phyloP scores from a whole-genome alignment of 1,284 basidiomycete genomes.

The Pascua guehoae region DNA sequence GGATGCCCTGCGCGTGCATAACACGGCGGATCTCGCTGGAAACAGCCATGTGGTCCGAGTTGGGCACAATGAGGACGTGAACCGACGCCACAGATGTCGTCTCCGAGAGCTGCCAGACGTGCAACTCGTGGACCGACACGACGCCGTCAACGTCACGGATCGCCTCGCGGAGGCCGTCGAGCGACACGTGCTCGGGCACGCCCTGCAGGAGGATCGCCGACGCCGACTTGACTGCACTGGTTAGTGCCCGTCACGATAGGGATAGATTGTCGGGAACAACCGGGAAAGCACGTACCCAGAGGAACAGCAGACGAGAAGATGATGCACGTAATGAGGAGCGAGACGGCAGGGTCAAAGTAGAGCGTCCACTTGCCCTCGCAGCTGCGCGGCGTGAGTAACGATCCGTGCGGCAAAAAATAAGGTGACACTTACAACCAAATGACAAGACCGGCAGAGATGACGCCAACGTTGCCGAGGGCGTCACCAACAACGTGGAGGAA shows the following conservation, averaged over 20 bases:
- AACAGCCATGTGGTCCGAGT: slow-evolving; percentile 85
- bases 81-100: slow-evolving; percentile 91
- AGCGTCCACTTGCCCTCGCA: slow-evolving; percentile 58
- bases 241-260: slow-evolving; percentile 8
- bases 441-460: slow-evolving; percentile 88
- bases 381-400: slow-evolving; percentile 13
- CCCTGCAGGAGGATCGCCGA: slow-evolving; percentile 97
- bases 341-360: slow-evolving; percentile 92
- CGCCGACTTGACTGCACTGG: slow-evolving; percentile 71
- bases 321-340: slow-evolving; percentile 90
- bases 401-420: background rate
- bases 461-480: slow-evolving; percentile 95
- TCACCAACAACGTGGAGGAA: slow-evolving; percentile 94
- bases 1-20: slow-evolving; percentile 87
- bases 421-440: slow-evolving; percentile 65
- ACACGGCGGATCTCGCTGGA: slow-evolving; percentile 76
- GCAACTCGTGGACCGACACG: slow-evolving; percentile 86
- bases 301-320: slow-evolving; percentile 95
- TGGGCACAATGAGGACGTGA: slow-evolving; percentile 77
- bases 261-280: slow-evolving; percentile 29
- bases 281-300: slow-evolving; percentile 57
- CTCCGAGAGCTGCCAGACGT: slow-evolving; percentile 92
- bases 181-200: slow-evolving; percentile 81
- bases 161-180: slow-evolving; percentile 76
- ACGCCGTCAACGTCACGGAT: slow-evolving; percentile 83